Conservation (phyloP, 495 filamentous ascomycete genomes). For the Podospora fimiseda region DNA sequence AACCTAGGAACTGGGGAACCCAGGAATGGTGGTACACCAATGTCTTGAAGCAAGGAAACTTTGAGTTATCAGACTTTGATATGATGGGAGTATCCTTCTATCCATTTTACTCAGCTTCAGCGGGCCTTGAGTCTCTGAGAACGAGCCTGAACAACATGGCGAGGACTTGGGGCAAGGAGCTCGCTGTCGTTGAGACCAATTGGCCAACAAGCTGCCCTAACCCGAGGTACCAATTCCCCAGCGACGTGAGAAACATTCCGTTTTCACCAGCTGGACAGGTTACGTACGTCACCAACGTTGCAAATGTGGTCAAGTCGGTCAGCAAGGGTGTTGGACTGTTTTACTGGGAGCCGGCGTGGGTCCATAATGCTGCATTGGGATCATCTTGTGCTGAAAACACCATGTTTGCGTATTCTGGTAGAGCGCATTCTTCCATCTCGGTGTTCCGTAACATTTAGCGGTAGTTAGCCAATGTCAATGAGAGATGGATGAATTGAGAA, state of each 20-base stretch:
- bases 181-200: slow-evolving; percentile 60
- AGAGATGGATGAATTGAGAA: too few species aligned
- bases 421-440: slow-evolving; percentile 27
- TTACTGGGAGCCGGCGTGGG: slow-evolving; percentile 70
- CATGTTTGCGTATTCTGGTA: slow-evolving; percentile 35
- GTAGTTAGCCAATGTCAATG: too few species aligned
- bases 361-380: slow-evolving; percentile 56
- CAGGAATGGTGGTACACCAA: slow-evolving; percentile 59
- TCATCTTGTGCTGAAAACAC: slow-evolving; percentile 42
- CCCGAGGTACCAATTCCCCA: slow-evolving; percentile 51
- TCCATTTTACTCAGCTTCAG: slow-evolving; percentile 54
- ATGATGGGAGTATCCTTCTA: slow-evolving; percentile 67
- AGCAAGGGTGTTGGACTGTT: slow-evolving; percentile 52
- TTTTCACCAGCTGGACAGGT: slow-evolving; percentile 56
- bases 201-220: slow-evolving; percentile 58
- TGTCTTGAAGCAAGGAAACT: slow-evolving; percentile 45
- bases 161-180: slow-evolving; percentile 50
- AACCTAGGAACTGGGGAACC: slow-evolving; percentile 47
- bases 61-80: slow-evolving; percentile 54
- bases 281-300: slow-evolving; percentile 50
- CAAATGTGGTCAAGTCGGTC: slow-evolving; percentile 45
- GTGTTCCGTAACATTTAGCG: slow-evolving; percentile 26
- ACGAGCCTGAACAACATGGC: slow-evolving; percentile 53
- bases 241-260: slow-evolving; percentile 50
- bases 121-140: slow-evolving; percentile 51